Percentiles rank a stretch among this genome's conserved stretches.
Evolutionary conservation across 192 early-diverging fungal species (phyloP).

Genomic region (Coemansia sp.): DNA sequence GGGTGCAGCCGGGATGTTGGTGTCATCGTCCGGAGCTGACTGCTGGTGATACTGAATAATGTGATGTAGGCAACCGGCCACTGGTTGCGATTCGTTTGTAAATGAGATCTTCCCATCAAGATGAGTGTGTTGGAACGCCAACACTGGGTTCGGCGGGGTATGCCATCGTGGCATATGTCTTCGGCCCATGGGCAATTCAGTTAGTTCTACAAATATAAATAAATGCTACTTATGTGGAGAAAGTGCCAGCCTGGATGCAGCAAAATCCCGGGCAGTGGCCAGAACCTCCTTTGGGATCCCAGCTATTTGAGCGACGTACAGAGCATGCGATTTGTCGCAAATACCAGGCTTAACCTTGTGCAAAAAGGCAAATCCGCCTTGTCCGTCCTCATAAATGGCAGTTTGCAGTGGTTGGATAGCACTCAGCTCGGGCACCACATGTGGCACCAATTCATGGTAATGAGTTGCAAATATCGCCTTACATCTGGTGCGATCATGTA

Average conservation of each 20-base stretch:
- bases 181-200: too few relatives aligned
- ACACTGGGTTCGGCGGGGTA: too few relatives aligned
- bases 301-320: slow-evolving; percentile 73
- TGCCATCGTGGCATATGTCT: too few relatives aligned
- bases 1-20: too few relatives aligned
- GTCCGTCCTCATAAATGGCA: slow-evolving; percentile 36
- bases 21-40: too few relatives aligned
- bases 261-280: slow-evolving; percentile 37
- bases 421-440: slow-evolving; percentile 38
- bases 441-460: slow-evolving; percentile 72
- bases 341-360: slow-evolving; percentile 72
- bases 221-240: neutral
- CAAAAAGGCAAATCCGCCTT: slow-evolving; percentile 61
- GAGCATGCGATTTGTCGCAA: slow-evolving; percentile 68
- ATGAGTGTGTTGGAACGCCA: too few relatives aligned
- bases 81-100: too few relatives aligned
- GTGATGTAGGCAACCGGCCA: too few relatives aligned
- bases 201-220: too few relatives aligned
- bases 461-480: slow-evolving; percentile 80
- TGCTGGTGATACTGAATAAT: too few relatives aligned
- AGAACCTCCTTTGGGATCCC: slow-evolving; percentile 64
- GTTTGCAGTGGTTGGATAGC: slow-evolving; percentile 35
- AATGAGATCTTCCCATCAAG: too few relatives aligned
- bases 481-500: slow-evolving; percentile 63
- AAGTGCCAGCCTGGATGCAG: slow-evolving; percentile 5